Base-by-base conservation (phyloP, 2,329 filamentous ascomycete species). In the Phaeosphaeria sp. region DNA sequence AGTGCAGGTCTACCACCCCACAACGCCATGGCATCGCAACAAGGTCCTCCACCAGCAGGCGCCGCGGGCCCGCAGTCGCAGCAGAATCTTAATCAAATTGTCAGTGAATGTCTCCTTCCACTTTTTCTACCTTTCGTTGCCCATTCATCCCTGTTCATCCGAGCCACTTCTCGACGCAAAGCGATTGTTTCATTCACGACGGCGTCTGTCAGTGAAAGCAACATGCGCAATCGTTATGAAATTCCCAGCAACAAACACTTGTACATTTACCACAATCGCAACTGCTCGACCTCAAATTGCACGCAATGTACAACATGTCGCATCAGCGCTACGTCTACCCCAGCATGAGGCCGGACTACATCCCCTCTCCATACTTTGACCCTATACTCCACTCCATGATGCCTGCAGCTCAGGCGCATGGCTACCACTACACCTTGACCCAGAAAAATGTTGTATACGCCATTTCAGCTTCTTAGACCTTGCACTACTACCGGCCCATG, bases 71-170 rank as follows among this genome's bases (percentile, higher is more conserved):
- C 77, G 15, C 89, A 92, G 79, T 92, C 90, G 1, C 92, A 94
- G 62, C 92, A 96, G 71, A 96, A 97, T 73, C 79, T 97, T 1
- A 98, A 98, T 71, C 93, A 97, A 68, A 98, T 98, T 78, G 94
- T 97, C 85, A 85, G 93, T 83, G 25, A 20, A 46, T 36, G 11
- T 36, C 30, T 13, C 30, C 13, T 3, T 15, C 13, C 30, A 36
- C 30, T 15, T 3, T 36, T 11, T 11, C 30, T 15, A 13, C 30
- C 30, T 7, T 13, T 36, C 13, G 9, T 15, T 36, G 30, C 30
- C 30, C 13, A 3, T 11, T 36, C 30, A 36, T 36, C 9, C 30
- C 9, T 15, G 9, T 11, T 15, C 30, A 15, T 36, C 30, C 30
- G 30, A 36, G 7, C 13, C 30, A 36, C 30, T 36, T 11, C 11